Percentiles rank a stretch among this genome's conserved stretches.
Conservation (phyloP, 1,139 yeast species). For the Candida pseudoviswanathii region DNA sequence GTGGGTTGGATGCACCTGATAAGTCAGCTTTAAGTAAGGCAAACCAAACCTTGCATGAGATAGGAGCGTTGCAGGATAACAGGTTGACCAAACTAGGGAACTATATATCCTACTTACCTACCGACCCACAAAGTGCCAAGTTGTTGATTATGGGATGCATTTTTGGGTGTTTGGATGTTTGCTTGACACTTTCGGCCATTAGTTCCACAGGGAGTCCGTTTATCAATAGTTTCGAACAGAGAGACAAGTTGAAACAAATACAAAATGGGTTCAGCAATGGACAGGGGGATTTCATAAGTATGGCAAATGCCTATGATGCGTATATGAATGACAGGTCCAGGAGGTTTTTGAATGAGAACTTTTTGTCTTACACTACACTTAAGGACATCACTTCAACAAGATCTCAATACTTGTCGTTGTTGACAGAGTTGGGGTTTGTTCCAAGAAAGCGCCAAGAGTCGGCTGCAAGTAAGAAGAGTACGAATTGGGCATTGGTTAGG, state of each 20-base stretch:
- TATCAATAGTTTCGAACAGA: constrained; percentile 57
- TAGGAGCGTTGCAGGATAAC: constrained; percentile 68
- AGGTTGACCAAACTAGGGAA: constrained; percentile 77
- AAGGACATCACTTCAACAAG: constrained; percentile 73
- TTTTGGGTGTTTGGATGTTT: constrained; percentile 79
- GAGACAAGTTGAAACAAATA: constrained; percentile 61
- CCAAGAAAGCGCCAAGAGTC: constrained; percentile 44
- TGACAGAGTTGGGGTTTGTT: constrained; percentile 78
- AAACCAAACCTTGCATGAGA: constrained; percentile 56
- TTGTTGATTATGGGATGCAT: constrained; percentile 75
- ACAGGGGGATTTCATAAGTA: constrained; percentile 75
- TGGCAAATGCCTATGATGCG: constrained; percentile 55
- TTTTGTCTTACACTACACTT: constrained; percentile 62
- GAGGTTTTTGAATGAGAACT: constrained; percentile 61
- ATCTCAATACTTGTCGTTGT: constrained; percentile 63
- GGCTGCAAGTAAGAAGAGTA: constrained; percentile 49
- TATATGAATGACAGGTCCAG: constrained; percentile 47
- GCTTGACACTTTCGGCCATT: constrained; percentile 75
- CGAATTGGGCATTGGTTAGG: constrained; percentile 54
- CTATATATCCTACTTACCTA: constrained; percentile 78
- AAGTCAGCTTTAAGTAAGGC: constrained; percentile 63
- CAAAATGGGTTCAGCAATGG: constrained; percentile 39
- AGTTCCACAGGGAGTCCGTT: constrained; percentile 77
- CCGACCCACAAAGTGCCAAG: constrained; percentile 87
- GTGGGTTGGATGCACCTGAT: constrained; percentile 84